Percentiles rank a stretch among this genome's conserved stretches.
Conservation (phyloP, 371 early-diverging fungal species). For the Mucor racemosus region DNA sequence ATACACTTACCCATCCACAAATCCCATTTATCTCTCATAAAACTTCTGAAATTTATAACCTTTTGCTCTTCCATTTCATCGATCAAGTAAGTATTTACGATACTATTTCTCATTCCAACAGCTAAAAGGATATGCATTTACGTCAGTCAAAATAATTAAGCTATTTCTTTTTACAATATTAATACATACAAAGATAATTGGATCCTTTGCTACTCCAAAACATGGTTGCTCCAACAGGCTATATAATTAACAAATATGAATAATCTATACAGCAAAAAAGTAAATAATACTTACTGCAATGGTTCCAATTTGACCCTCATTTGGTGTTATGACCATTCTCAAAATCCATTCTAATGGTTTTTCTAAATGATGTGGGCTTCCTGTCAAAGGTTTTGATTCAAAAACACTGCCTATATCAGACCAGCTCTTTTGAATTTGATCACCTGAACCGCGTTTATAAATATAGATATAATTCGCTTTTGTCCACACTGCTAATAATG, state of each 20-base stretch:
- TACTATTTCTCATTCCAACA: constrained; percentile 34
- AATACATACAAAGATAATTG: constrained; percentile 33
- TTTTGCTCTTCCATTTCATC: constrained; percentile 32
- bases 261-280: not conserved
- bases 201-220: constrained; percentile 19
- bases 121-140: constrained; percentile 14
- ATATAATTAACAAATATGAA: not conserved
- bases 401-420: not conserved
- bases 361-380: constrained; percentile 23
- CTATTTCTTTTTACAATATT: too few relatives aligned
- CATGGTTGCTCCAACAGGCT: constrained; percentile 24
- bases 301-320: constrained; percentile 21
- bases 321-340: constrained; percentile 32
- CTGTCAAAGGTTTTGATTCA: not conserved
- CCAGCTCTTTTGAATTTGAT: constrained; percentile 7
- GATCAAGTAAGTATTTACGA: constrained; percentile 31
- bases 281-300: constrained; percentile 15
- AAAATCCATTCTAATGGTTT: constrained; percentile 25
- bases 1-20: constrained; percentile 29
- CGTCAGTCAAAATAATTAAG: not conserved
- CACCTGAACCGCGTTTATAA: constrained; percentile 38
- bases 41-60: constrained; percentile 26
- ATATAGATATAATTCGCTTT: constrained; percentile 36
- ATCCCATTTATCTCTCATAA: constrained; percentile 39
- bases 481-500: constrained; percentile 47